Evolutionary conservation across 2,329 filamentous ascomycete genomes (phyloP), one percentile per base, ranked within the genome.

Genomic region (Clarireedia sp.): DNA sequence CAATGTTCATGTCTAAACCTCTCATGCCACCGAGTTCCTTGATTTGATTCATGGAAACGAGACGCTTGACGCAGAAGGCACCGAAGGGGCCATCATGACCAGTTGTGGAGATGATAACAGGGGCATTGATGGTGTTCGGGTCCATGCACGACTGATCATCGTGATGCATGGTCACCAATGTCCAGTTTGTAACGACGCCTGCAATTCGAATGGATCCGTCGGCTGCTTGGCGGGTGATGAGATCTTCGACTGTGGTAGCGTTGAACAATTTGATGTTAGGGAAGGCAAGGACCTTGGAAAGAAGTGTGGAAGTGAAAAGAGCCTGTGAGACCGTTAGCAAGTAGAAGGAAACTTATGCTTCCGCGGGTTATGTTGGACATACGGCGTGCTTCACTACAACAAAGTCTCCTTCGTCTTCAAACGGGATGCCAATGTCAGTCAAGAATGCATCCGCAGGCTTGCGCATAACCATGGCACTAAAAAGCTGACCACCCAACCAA

Each of bases 191-290:
- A 54, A 96, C 91, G 1, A 96, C 90, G 66, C 90, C 90, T 8
- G 89, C 87, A 62, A 96, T 85, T 60, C 87, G 83, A 44, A 95
- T 73, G 2, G 73, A 73, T 2, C 72, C 68, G 53, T 70, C 74
- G 19, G 76, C 74, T 47, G 74, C 71, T 12, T 81, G 81, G 45
- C 90, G 87, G 19, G 90, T 96, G 73, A 96, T 92, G 60, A 96
- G 77, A 67, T 96, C 90, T 74, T 96, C 91, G 44, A 96, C 90
- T 19, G 87, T 80, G 37, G 91, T 96, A 38, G 90, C 90, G 70
- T 96, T 96, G 83, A 96, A 96, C 60, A 96, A 83, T 81, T 96
- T 96, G 68, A 96, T 82, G 73, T 96, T 96, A 60, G 89, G 87
- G 75, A 95, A 88, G 57, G 80, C 74, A 51, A 96, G 77, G 9